These are phyloP conservation scores for Gymnopilus dilepis DNA, from an alignment of 768 basidiomycete genomes.

Conservation along the genomic window DNA sequence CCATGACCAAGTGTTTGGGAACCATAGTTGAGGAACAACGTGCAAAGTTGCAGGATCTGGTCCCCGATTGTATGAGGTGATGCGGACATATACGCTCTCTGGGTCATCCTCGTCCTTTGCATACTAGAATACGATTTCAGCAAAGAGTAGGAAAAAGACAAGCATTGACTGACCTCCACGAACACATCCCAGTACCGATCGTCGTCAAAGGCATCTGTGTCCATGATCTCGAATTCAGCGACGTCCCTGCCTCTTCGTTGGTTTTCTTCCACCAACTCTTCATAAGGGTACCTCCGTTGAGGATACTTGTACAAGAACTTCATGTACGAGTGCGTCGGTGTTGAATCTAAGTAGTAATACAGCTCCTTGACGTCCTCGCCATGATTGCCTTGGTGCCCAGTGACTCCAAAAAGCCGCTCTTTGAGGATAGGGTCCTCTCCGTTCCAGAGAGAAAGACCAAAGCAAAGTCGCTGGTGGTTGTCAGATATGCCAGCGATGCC, in stretches of 20 bases:
- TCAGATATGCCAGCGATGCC: slow-evolving; percentile 97
- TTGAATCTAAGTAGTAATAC: slow-evolving; percentile 98
- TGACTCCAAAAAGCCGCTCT: slow-evolving; percentile 95
- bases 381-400: slow-evolving; percentile 97
- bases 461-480: slow-evolving; percentile 94
- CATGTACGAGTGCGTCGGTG: slow-evolving; percentile 99
- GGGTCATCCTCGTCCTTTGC: slow-evolving; percentile 95
- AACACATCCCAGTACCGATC: slow-evolving; percentile 99
- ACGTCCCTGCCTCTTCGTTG: slow-evolving; percentile 83
- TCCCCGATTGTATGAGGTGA: slow-evolving; percentile 96
- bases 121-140: slow-evolving; percentile 60
- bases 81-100: slow-evolving; percentile 88
- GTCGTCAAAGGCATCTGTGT: slow-evolving; percentile 90
- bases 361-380: slow-evolving; percentile 99
- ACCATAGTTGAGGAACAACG: slow-evolving; percentile 95
- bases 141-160: neutral
- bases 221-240: slow-evolving; percentile 90
- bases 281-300: slow-evolving; percentile 90
- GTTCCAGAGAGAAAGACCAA: slow-evolving; percentile 94
- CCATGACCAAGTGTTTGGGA: slow-evolving; percentile 99
- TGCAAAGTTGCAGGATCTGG: slow-evolving; percentile 94
- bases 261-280: slow-evolving; percentile 89
- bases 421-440: slow-evolving; percentile 93
- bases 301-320: slow-evolving; percentile 99
- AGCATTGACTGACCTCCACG: slow-evolving; percentile 72